Conservation (phyloP, 2,329 filamentous ascomycete genomes). For the Fusarium sp. region DNA sequence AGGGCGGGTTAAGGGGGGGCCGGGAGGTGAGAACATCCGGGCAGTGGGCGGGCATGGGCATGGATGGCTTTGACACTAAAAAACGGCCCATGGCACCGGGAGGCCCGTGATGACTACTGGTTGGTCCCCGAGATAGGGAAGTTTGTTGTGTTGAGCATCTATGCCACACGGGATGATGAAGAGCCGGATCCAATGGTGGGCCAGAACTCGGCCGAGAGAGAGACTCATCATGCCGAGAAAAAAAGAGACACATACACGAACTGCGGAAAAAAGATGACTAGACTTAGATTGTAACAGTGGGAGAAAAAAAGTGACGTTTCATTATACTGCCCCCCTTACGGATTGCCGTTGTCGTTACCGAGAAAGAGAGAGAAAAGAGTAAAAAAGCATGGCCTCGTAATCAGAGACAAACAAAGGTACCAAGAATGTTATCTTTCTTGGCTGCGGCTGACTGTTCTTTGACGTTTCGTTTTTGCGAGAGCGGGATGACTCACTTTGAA, state of each 20-base stretch:
- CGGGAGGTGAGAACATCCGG: slow-evolving; percentile 8
- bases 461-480: not conserved
- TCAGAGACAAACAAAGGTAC: slow-evolving; percentile 1
- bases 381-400: not conserved
- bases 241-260: not conserved
- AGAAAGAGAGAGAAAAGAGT: not conserved
- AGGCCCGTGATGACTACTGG: slow-evolving; percentile 28
- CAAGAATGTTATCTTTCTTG: not conserved
- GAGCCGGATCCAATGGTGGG: slow-evolving; percentile 23
- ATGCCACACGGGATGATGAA: slow-evolving; percentile 21
- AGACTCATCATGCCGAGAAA: not conserved
- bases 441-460: slow-evolving; percentile 9
- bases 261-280: not conserved
- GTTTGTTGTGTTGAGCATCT: not conserved
- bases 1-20: not conserved
- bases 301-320: slow-evolving; percentile 27
- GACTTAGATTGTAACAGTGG: not conserved
- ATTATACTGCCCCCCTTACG: slow-evolving; percentile 33
- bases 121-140: not conserved
- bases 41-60: not conserved
- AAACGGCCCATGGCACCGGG: slow-evolving; percentile 27
- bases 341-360: not conserved
- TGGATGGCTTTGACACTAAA: slow-evolving; percentile 29
- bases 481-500: slow-evolving; percentile 25
- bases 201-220: slow-evolving; percentile 7